Base-by-base conservation (phyloP, 2,329 filamentous ascomycete genomes). In the Alternaria brassicae region DNA sequence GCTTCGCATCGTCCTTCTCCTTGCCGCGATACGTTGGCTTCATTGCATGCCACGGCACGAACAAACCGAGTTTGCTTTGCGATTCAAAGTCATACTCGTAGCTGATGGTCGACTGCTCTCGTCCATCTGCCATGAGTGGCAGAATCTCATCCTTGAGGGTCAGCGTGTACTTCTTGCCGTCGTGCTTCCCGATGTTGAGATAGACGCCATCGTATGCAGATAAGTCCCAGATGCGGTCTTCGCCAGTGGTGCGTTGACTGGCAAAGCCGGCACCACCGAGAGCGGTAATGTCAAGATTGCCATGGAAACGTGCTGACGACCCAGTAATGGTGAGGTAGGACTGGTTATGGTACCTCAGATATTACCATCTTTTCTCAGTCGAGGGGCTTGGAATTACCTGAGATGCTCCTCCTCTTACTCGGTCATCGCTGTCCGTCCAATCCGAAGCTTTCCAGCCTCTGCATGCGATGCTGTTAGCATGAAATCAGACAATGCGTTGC, bases 251-350 rank as follows among this genome's bases (percentile, higher is more conserved):
- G 45, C 89, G 85, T 74, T 94, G 92, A 4, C 89, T 91, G 9
- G 91, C 91, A 72, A 96, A 95, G 5, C 92, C 92, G 1, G 92
- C 91, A 28, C 91, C 91, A 25, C 91, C 91, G 0, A 95, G 86
- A 0, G 90, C 87, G 53, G 83, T 84, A 63, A 89, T 92, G 77
- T 95, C 91, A 19, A 95, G 83, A 23, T 82, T 81, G 2, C 92
- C 91, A 63, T 86, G 79, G 78, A 93, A 93, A 8, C 74, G 76
- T 4, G 83, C 85, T 4, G 73, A 76, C 3, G 72, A 65, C 9
- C 61, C 65, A 19, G 74, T 75, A 36, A 76, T 74, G 17, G 80
- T 78, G 13, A 85, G 73, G 73, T 78, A 83, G 55, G 76, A 89
- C 87, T 74, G 12, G 6, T 25, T 12, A 1, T 15, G 8, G 1